Evolutionary conservation across 1,284 basidiomycete species (phyloP), one percentile per base, ranked within the genome.

Genomic region (Moniliophthora roreri): DNA sequence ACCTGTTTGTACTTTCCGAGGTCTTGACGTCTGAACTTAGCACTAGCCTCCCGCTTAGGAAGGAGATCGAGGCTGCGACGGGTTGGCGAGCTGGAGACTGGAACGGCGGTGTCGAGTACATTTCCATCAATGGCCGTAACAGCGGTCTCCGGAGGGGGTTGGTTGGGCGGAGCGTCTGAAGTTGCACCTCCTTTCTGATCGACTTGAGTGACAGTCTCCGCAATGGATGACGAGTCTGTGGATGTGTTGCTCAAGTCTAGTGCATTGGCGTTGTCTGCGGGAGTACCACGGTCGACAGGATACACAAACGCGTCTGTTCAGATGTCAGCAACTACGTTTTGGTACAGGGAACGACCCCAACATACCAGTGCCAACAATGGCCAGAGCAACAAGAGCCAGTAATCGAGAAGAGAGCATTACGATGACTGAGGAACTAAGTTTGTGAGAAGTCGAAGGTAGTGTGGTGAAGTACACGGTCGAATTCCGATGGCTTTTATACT

Each of bases 61-160:
- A 24, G 20, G 50, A 32, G 28, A 32, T 6, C 28, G n/a, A 51
- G 32, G 34, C 38, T 28, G 13, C 40, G 21, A 35, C 41, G 35
- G 26, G 47, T 28, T 10, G 53, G 48, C 13, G 38, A 46, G 24
- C 41, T 39, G 16, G 38, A 37, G 10, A 41, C 21, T 20, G 35
- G n/a, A 16, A 50, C 32, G 28, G 34, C 36, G 8, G 32, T n/a
- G 16, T 47, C 26, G 18, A 50, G 15, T 39, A 58, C 41, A 38
- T 40, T 20, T 23, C 59, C 59, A 44, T 62, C 59, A 21, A 58
- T 21, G 13, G 56, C 57, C n/a, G 61, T 62, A 16, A 60, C 38
- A 26, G 47, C 51, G 8, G 59, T 59, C 20, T 54, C 35, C n/a
- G 54, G 36, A 26, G 53, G 54, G 9, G 57, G 53, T 3, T 52